These are phyloP conservation scores for Grigorovia transvaalensis DNA, from an alignment of 805 yeast genomes.

Conservation along the genomic window DNA sequence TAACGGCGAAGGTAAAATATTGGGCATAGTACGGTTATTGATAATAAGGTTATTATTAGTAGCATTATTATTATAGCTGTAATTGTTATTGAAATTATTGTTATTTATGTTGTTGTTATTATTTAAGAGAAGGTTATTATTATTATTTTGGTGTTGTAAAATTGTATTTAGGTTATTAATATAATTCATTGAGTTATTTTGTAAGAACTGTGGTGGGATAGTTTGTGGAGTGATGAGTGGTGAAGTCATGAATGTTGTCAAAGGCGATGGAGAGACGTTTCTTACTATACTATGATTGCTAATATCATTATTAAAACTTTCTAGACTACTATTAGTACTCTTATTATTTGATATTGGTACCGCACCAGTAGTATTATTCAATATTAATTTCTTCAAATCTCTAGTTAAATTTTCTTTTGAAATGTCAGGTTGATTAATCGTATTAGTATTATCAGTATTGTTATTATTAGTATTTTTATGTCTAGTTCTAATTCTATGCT, in stretches of 20 bases:
- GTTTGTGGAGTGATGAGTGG: constrained; percentile 11
- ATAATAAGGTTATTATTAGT: not conserved
- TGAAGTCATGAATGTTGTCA: constrained; percentile 7
- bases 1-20: not conserved
- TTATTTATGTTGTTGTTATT: not conserved
- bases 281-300: not conserved
- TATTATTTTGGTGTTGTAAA: not conserved
- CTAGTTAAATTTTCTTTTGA: not conserved
- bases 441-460: not conserved
- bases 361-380: not conserved
- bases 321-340: too few species aligned
- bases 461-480: not conserved
- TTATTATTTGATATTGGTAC: too few species aligned
- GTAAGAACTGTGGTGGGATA: constrained; percentile 4
- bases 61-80: not conserved
- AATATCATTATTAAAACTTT: not conserved
- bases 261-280: constrained; percentile 4
- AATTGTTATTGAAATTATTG: not conserved
- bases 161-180: not conserved
- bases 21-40: not conserved
- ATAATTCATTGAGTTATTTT: not conserved
- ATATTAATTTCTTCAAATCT: not conserved
- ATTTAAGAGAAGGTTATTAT: not conserved
- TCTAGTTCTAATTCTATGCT: not conserved
- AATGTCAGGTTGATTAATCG: not conserved